Evolutionary conservation across 768 basidiomycete species (phyloP).

Genomic region (Mycena vulgaris): DNA sequence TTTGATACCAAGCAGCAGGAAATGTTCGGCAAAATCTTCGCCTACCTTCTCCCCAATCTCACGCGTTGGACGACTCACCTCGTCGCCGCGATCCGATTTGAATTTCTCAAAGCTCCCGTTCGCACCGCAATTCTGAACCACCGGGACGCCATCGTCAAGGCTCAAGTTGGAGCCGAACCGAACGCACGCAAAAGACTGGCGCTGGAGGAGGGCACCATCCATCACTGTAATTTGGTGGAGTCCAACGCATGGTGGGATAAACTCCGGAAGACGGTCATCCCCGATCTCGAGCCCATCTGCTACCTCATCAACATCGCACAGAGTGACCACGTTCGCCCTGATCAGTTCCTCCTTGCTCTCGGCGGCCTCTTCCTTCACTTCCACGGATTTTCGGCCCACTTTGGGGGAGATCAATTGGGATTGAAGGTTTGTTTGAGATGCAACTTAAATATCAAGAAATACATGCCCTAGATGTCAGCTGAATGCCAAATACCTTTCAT

Average conservation of each 20-base stretch:
- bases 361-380: too few relatives aligned
- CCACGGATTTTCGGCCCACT: too few relatives aligned
- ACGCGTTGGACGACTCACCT: constrained; percentile 38
- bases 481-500: too few relatives aligned
- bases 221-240: background rate
- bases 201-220: constrained; percentile 12
- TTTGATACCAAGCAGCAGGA: constrained; percentile 27
- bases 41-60: constrained; percentile 33
- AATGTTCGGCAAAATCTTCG: constrained; percentile 21
- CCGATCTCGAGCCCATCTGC: too few relatives aligned
- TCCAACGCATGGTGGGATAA: constrained; percentile 18
- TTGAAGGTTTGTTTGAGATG: too few relatives aligned
- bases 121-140: constrained; percentile 12
- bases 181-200: constrained; percentile 2
- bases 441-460: too few relatives aligned
- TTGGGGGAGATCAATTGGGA: too few relatives aligned
- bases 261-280: constrained; percentile 14
- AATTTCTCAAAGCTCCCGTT: constrained; percentile 15
- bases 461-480: too few relatives aligned
- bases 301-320: too few relatives aligned
- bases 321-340: too few relatives aligned
- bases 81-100: constrained; percentile 25
- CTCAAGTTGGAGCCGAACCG: constrained; percentile 26
- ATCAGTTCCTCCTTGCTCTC: too few relatives aligned
- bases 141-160: constrained; percentile 19